Base-by-base conservation (phyloP, 768 basidiomycete species). In the Xerocomus brunneocitrinus region DNA sequence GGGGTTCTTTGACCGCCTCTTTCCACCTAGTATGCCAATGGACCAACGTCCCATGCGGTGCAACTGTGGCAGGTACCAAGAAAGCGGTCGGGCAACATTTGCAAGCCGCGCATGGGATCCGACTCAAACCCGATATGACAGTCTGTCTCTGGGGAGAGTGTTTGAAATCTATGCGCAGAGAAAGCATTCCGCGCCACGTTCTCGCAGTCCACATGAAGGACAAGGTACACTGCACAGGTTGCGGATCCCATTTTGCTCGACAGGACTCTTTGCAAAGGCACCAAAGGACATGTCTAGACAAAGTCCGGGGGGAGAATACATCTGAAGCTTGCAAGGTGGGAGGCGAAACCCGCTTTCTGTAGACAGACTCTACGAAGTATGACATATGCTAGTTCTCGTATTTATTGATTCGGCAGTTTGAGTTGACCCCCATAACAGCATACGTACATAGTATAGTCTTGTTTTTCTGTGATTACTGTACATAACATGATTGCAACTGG, bases 181-280 rank as follows among this genome's bases (percentile, higher is more conserved):
- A 70, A 19, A 70, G 66, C 47, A 58, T 67, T 2, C 3, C 58
- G 0, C 66, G 68, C 0, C 66, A 70, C 9, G 34, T 68, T 14
- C 53, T 66, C 8, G 39, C 61, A 0, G 57, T 70, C 1, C 68
- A 67, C 16, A 32, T 66, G 43, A 39, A 32, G 41, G 47, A 63
- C 49, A 68, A 56, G 46, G 62, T 53, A 6, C 13, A 14, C 6
- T 68, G 68, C 25, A 19, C 48, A 1, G n/a, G 10, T 19, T 67
- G 68, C 31, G 42, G 49, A 9, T 49, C 49, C 27, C 16, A 10
- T 25, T 67, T 69, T 24, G 66, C 68, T 12, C 63, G 66, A 7
- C 25, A 7, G 9, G 66, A 67, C 38, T 67, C 66, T 13, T 10
- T 67, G 51, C 58, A 59, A 49, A 64, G 66, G 22, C 66, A 67